A percentile compares a stretch with the other conserved stretches of the same genome.
Conservation (phyloP, 2,329 filamentous ascomycete species). For the Aspergillus versicolor region DNA sequence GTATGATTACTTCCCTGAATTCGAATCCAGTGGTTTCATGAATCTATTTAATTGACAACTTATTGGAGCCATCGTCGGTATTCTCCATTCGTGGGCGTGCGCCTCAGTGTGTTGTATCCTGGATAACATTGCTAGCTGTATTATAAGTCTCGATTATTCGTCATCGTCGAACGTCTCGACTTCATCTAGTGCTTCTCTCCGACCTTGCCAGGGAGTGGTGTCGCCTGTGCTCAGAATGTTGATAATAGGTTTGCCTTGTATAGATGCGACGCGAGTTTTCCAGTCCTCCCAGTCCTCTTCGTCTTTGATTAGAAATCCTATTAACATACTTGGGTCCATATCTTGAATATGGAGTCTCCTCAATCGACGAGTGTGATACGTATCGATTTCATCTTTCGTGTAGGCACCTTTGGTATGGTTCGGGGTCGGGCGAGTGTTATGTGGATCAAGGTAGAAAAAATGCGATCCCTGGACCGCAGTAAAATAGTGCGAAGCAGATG, state of each 20-base stretch:
- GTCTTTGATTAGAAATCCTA: constrained; percentile 83
- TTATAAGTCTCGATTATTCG: background rate
- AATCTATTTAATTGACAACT: background rate
- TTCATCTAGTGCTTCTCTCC: constrained; percentile 78
- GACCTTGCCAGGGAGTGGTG: constrained; percentile 55
- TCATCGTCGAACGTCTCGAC: constrained; percentile 77
- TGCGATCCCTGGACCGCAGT: constrained; percentile 70
- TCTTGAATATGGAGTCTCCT: constrained; percentile 80
- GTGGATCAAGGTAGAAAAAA: constrained; percentile 94
- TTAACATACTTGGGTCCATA: constrained; percentile 97
- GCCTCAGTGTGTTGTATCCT: background rate
- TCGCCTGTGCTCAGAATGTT: constrained; percentile 71
- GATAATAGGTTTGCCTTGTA: constrained; percentile 80
- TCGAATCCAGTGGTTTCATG: constrained; percentile 28
- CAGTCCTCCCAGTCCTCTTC: constrained; percentile 82
- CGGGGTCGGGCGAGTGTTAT: constrained; percentile 75
- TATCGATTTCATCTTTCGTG: constrained; percentile 70
- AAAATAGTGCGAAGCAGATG: constrained; percentile 83
- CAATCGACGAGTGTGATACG: constrained; percentile 83
- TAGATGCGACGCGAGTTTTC: constrained; percentile 72
- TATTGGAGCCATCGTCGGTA: background rate
- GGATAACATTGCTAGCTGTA: background rate
- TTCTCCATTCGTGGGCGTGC: background rate
- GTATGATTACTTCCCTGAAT: constrained; percentile 35
- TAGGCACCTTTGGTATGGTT: constrained; percentile 59